Conservation (phyloP, 805 yeast species). For the Candida railenensis region DNA sequence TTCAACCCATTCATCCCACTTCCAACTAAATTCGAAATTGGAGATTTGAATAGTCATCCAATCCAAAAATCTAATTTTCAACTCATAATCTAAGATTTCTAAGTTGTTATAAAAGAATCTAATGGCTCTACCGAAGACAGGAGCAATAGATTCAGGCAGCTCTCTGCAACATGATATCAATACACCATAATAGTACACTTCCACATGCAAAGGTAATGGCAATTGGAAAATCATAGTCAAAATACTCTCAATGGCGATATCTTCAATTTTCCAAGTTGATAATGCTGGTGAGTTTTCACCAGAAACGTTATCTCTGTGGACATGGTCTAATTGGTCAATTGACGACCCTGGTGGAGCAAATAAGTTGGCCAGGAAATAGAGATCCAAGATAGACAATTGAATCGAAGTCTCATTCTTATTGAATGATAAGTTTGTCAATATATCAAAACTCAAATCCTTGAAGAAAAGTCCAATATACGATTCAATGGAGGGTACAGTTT, state of each 20-base stretch:
- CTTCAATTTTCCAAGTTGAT: slow-evolving; percentile 90
- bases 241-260: slow-evolving; percentile 79
- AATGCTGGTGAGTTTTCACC: slow-evolving; percentile 42
- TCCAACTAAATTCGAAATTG: slow-evolving; percentile 95
- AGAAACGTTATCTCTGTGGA: slow-evolving; percentile 39
- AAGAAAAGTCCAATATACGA: slow-evolving; percentile 51
- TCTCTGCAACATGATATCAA: slow-evolving; percentile 83
- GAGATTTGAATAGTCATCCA: slow-evolving; percentile 95
- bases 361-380: slow-evolving; percentile 61
- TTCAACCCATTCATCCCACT: slow-evolving; percentile 91
- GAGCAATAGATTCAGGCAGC: slow-evolving; percentile 76
- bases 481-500: slow-evolving; percentile 51
- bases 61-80: slow-evolving; percentile 69
- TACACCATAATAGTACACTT: slow-evolving; percentile 79
- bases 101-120: slow-evolving; percentile 74
- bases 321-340: slow-evolving; percentile 59
- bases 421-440: slow-evolving; percentile 78
- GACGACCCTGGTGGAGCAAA: slow-evolving; percentile 66
- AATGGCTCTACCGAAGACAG: slow-evolving; percentile 90
- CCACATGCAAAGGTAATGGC: slow-evolving; percentile 64
- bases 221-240: slow-evolving; percentile 74
- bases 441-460: slow-evolving; percentile 73
- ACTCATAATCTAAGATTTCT: slow-evolving; percentile 70
- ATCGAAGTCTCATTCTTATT: slow-evolving; percentile 85
- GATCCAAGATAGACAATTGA: slow-evolving; percentile 72